Conservation (phyloP, 2,329 filamentous ascomycete species). For the Calonectria pauciramosa region DNA sequence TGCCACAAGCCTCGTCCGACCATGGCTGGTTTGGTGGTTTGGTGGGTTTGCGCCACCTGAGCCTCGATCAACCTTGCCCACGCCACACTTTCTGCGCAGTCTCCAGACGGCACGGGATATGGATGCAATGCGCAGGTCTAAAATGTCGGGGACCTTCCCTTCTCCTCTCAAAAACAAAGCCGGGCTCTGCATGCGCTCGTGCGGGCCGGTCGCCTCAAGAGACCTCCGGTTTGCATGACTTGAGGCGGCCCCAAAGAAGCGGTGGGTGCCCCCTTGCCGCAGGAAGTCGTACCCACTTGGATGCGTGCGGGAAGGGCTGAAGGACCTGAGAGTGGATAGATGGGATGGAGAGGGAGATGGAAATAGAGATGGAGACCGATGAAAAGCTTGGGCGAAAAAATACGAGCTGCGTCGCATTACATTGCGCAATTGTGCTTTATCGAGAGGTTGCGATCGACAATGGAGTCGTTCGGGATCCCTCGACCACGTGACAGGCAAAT, state of each 20-base stretch:
- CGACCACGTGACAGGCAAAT: neutral
- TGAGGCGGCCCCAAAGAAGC: conserved; percentile 1
- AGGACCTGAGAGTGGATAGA: neutral
- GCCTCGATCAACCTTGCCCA: neutral
- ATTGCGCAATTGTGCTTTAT: neutral
- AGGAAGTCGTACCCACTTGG: neutral
- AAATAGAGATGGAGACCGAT: neutral
- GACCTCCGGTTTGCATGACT: neutral
- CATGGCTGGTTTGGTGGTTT: neutral
- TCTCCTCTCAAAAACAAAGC: neutral
- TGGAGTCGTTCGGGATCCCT: neutral
- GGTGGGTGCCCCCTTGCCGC: neutral
- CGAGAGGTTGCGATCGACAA: conserved; percentile 1
- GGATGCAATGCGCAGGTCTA: neutral
- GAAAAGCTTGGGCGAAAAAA: neutral
- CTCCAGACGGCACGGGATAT: neutral
- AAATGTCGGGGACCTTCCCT: neutral
- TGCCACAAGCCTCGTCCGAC: neutral
- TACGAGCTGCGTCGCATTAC: neutral
- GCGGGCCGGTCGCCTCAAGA: neutral
- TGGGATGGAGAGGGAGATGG: neutral
- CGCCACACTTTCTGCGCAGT: neutral
- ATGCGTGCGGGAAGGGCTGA: neutral
- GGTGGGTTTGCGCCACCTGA: neutral
- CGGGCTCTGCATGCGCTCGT: neutral